A percentile compares a stretch with the other conserved stretches of the same genome.
phyloP scores from a whole-genome alignment of 345 rosid species.

The Kernera saxatilis region DNA sequence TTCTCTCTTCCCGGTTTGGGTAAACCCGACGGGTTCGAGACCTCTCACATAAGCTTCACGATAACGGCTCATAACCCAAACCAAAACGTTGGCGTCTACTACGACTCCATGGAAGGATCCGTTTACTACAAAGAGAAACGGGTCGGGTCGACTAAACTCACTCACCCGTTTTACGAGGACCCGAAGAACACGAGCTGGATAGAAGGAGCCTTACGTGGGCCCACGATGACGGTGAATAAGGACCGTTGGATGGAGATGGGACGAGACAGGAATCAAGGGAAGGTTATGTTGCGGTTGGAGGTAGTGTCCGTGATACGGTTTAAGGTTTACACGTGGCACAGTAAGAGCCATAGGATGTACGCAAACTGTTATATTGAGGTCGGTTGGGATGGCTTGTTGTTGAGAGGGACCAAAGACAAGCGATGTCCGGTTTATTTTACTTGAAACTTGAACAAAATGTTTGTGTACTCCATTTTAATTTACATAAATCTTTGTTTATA shows the following conservation, averaged over 20 bases:
- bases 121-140: constrained; percentile 57
- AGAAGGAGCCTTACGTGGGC: constrained; percentile 45
- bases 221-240: constrained; percentile 47
- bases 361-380: constrained; percentile 51
- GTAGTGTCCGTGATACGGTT: constrained; percentile 50
- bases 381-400: constrained; percentile 61
- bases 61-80: constrained; percentile 71
- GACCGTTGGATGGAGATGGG: constrained; percentile 56
- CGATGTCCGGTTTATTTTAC: constrained; percentile 76
- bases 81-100: constrained; percentile 55
- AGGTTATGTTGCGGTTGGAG: constrained; percentile 54
- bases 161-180: constrained; percentile 46
- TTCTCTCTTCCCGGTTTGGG: constrained; percentile 49
- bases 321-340: constrained; percentile 64
- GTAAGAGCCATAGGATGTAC: constrained; percentile 57
- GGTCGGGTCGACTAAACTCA: constrained; percentile 46
- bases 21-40: constrained; percentile 46
- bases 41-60: constrained; percentile 51
- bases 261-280: constrained; percentile 55
- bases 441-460: no score
- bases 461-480: no score
- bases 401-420: constrained; percentile 41
- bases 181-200: constrained; percentile 64
- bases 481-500: no score
- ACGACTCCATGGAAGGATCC: constrained; percentile 43